Conservation (phyloP, 768 basidiomycete species). For the Boletus rex-veris region DNA sequence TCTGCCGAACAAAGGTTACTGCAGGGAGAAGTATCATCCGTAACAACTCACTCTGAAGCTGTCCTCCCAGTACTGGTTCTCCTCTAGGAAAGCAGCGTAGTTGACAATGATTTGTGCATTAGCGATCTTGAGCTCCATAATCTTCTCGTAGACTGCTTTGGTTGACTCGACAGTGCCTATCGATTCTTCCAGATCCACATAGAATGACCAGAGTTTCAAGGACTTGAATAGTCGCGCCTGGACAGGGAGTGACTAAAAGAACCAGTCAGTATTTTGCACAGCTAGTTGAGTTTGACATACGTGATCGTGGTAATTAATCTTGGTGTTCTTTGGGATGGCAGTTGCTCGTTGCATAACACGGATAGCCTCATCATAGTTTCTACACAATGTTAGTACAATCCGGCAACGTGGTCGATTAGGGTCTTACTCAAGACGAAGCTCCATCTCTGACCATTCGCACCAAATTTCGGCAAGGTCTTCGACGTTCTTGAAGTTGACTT, state of each 20-base stretch:
- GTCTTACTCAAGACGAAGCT: slow-evolving; percentile 89
- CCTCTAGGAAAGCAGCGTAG: slow-evolving; percentile 94
- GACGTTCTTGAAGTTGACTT: slow-evolving; percentile 89
- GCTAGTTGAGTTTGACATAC: slow-evolving; percentile 40
- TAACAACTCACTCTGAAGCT: slow-evolving; percentile 85
- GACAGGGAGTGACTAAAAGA: slow-evolving; percentile 65
- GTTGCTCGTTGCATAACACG: slow-evolving; percentile 96
- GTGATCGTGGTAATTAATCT: slow-evolving; percentile 93
- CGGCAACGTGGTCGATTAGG: not conserved
- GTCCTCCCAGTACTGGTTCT: slow-evolving; percentile 97
- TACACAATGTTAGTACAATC: slow-evolving; percentile 33
- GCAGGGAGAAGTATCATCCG: not conserved
- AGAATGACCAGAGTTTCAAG: slow-evolving; percentile 98
- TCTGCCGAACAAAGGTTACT: slow-evolving; percentile 39
- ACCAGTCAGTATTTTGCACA: slow-evolving; percentile 11
- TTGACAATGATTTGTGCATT: slow-evolving; percentile 98
- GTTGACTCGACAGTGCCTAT: slow-evolving; percentile 91
- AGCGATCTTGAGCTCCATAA: slow-evolving; percentile 92
- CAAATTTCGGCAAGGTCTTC: slow-evolving; percentile 98
- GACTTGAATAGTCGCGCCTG: slow-evolving; percentile 96
- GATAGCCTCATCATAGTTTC: slow-evolving; percentile 95
- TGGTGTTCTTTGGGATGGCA: slow-evolving; percentile 83
- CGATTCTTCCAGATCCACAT: slow-evolving; percentile 95
- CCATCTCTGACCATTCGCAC: slow-evolving; percentile 99
- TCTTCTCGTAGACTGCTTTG: slow-evolving; percentile 93